phyloP scores from a whole-genome alignment of 495 filamentous ascomycete species.

The Corynascus novoguineensis region DNA sequence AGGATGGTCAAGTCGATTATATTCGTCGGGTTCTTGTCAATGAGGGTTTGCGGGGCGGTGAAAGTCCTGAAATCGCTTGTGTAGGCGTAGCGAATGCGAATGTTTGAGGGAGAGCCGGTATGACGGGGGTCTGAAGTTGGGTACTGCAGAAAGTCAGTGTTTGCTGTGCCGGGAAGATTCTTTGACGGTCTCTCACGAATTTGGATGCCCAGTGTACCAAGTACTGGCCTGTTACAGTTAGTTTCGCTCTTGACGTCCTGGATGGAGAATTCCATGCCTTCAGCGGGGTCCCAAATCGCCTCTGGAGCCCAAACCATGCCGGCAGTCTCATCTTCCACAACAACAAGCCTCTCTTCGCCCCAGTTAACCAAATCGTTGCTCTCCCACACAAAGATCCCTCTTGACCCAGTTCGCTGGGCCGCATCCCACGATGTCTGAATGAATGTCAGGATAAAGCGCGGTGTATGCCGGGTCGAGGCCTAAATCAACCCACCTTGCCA shows the following conservation, averaged over 20 bases:
- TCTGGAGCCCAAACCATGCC: conserved; percentile 55
- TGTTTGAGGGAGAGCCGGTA: conserved; percentile 38
- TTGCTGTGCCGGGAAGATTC: background rate
- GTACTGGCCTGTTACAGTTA: conserved; percentile 33
- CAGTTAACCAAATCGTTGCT: conserved; percentile 47
- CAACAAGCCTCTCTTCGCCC: conserved; percentile 43
- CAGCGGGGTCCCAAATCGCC: conserved; percentile 47
- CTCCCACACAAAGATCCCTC: conserved; percentile 52
- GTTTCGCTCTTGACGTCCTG: no score
- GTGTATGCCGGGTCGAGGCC: background rate
- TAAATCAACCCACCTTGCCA: conserved; percentile 34
- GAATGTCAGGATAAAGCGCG: background rate
- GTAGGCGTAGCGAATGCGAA: conserved; percentile 41
- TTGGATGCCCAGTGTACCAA: conserved; percentile 51
- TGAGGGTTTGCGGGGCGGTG: conserved; percentile 37
- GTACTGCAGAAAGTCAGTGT: conserved; percentile 27
- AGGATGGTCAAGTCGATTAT: conserved; percentile 43
- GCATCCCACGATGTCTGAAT: conserved; percentile 47
- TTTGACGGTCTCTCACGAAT: conserved; percentile 32
- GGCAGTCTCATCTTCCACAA: conserved; percentile 44
- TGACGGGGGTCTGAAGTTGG: conserved; percentile 35
- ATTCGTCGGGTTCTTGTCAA: conserved; percentile 41
- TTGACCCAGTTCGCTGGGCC: conserved; percentile 43
- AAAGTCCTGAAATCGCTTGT: conserved; percentile 42
- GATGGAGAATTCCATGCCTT: conserved; percentile 23